Percentiles rank a stretch among this genome's conserved stretches.
Conservation (phyloP, 192 early-diverging fungal species). For the Funneliformis geosporum region DNA sequence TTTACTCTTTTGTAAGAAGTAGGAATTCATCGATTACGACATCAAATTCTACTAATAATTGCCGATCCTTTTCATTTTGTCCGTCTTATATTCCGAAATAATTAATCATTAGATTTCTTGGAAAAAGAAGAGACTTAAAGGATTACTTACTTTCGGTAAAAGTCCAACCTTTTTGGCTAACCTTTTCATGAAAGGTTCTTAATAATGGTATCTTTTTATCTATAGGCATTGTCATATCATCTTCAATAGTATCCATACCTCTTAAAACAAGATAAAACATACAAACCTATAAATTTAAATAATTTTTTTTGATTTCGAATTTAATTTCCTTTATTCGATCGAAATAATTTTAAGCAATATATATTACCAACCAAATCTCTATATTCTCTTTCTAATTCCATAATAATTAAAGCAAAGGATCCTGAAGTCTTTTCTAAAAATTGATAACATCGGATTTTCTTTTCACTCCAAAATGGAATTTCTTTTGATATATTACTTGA, state of each 20-base stretch:
- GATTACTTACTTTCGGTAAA: conserved; percentile 64
- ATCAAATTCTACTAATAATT: conserved; percentile 87
- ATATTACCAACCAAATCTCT: no score
- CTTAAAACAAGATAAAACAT: conserved; percentile 35
- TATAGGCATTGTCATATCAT: conserved; percentile 92
- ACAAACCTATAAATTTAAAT: not conserved
- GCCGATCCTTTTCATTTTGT: conserved; percentile 91
- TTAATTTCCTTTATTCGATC: no score
- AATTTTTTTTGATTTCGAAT: no score
- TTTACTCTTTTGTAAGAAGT: conserved; percentile 47
- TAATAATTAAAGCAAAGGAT: not conserved
- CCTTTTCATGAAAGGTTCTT: conserved; percentile 76
- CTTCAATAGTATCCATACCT: conserved; percentile 94
- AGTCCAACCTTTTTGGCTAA: conserved; percentile 76
- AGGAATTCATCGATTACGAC: conserved; percentile 88
- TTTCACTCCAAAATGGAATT: not conserved
- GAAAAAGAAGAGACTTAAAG: not conserved
- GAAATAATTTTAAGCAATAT: no score
- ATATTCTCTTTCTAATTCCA: no score
- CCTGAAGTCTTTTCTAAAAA: not conserved
- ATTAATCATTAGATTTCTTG: not conserved
- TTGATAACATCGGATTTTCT: not conserved
- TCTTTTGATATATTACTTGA: not conserved
- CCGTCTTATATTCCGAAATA: conserved; percentile 53
- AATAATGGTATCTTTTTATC: conserved; percentile 77